Evolutionary conservation across 352 stramenopile species (phyloP), one percentile per base, ranked within the genome.

Genomic region (Thalassiosira allenii): DNA sequence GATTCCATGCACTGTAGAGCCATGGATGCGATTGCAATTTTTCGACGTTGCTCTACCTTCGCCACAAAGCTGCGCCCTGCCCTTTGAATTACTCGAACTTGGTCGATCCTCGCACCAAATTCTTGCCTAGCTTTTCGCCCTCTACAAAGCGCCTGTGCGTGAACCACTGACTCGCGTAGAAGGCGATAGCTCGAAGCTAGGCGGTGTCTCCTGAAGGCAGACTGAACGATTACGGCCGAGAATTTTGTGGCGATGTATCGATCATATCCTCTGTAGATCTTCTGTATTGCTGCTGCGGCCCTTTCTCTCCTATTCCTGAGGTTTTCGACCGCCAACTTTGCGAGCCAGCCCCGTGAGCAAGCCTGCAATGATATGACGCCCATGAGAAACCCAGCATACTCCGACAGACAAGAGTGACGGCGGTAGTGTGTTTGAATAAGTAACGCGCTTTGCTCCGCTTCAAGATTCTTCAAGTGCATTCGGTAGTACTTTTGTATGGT

Each of bases 151-250:
- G 52, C 58, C 40, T 75, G 51, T 25, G 29, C 5, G 51, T 44
- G 29, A 40, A 75, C 43, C 43, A 20, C 33, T 56, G 58, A 59
- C 37, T 64, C 65, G 43, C 33, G 23, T 33, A 62, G 8, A 56
- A 27, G 59, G 9, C n/a, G 54, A 67, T 72, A 83, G n/a, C 58
- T 72, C 2, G n/a, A 27, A 27, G 14, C 17, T 61, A 63, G 5
- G 0, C 41, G 3, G 59, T 57, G 37, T 56, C 53, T 81, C 47
- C 76, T 84, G 40, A 75, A 34, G 54, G 33, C 32, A 30, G 62
- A 71, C 54, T 84, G 76, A 49, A 84, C 73, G 41, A 64, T 59
- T 51, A 54, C 40, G 11, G 52, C 70, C 17, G 53, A 49, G 52
- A 72, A 54, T 27, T 78, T 73, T n/a, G 29, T 54, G 29, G 63